Evolutionary conservation across 805 yeast species (phyloP), one percentile per base, ranked within the genome.

Genomic region (Candida golubevii): DNA sequence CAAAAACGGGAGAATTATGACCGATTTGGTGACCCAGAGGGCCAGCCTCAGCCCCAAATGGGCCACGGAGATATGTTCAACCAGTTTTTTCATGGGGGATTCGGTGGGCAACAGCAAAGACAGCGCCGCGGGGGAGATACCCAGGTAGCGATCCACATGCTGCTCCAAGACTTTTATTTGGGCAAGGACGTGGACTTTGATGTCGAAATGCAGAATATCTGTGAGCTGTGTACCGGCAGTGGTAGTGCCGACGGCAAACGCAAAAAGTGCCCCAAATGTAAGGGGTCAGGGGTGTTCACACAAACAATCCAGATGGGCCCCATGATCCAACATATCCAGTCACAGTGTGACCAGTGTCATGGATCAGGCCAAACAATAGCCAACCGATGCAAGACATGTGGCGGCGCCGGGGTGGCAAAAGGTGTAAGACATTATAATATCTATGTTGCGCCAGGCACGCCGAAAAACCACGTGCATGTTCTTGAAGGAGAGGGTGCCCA

Each of bases 311-410:
- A 90, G 61, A 65, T 91, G 52, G 97, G 88, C 0, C 95, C 95
- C 6, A 87, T 93, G 88, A 69, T 87, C 49, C 98, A 93, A 65
- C 85, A 83, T 49, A 74, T 90, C 54, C 91, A 87, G 61, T 76
- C 81, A 36, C 72, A 75, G 4, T 93, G 99, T 74, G 88, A 85
- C 42, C 66, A 69, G 41, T 93, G 99, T 72, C 66, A 69, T 9
- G 98, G 98, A 31, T 67, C 73, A 36, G 99, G 99, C 10, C 69
- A 78, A 44, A 65, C 72, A 7, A 83, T 88, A 34, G 69, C 75
- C 38, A 70, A 83, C 51, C 73, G 74, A 36, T 93, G 99, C 70
- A 60, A 70, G 13, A 65, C 60, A 30, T 93, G 99, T 65, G 62
- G 71, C 10, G 99, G 99, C 1, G 49, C 65, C 3, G 84, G 88